Evolutionary conservation across 169 alveolate species (phyloP).

Genomic region (Plasmodium malariae): DNA sequence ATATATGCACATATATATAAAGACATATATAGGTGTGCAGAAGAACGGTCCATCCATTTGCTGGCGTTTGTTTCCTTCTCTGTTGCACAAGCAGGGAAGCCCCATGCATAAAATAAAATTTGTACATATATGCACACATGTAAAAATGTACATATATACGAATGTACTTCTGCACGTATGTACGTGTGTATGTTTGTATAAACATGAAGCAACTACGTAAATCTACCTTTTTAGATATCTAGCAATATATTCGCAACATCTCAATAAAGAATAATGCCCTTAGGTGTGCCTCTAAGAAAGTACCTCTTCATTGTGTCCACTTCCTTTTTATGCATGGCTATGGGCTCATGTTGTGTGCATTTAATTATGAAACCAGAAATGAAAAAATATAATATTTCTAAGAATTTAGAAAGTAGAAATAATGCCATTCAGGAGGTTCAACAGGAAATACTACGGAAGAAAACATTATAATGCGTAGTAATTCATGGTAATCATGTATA

Average conservation of each 20-base stretch:
- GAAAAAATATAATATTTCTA: conserved; percentile 43
- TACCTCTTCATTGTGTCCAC: conserved; percentile 65
- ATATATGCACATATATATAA: too few relatives aligned
- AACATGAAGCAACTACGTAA: neutral
- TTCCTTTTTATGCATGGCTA: conserved; percentile 70
- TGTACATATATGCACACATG: neutral
- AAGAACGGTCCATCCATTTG: too few relatives aligned
- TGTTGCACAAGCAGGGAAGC: too few relatives aligned
- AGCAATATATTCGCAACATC: too few relatives aligned
- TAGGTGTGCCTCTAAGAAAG: conserved; percentile 56
- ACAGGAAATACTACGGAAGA: conserved; percentile 22
- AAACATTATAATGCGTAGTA: neutral
- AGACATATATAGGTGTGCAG: too few relatives aligned
- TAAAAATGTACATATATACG: too few relatives aligned
- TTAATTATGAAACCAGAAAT: conserved; percentile 70
- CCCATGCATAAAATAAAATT: neutral
- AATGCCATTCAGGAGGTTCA: conserved; percentile 51
- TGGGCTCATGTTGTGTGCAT: conserved; percentile 75
- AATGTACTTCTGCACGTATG: too few relatives aligned
- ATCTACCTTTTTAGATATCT: neutral
- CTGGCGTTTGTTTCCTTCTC: too few relatives aligned
- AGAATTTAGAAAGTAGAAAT: conserved; percentile 47
- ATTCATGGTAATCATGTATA: too few relatives aligned
- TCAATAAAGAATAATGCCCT: conserved; percentile 62
- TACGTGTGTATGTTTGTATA: neutral